Base-by-base conservation (phyloP, 192 early-diverging fungal genomes). In the Phycomyces nitens region DNA sequence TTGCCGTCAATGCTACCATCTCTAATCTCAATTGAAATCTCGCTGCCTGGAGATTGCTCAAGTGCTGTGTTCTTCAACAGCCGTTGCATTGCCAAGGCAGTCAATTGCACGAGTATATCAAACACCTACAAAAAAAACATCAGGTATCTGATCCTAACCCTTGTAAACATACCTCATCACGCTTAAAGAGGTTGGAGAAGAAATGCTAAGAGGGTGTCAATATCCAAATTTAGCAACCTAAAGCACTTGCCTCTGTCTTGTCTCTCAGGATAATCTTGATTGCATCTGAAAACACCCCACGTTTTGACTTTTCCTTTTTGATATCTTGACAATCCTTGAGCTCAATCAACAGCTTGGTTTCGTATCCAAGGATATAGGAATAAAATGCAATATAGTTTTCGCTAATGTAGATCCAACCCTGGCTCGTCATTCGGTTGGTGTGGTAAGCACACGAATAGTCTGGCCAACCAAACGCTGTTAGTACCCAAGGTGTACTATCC, bases 361-460 rank as follows among this genome's bases (percentile, higher is more conserved):
- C 97, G 5, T 87, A 82, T 1, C 94, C 94, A 41, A 99, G 83
- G 43, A 98, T 77, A 61, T 94, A 95, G 20, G 95, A 94, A 76
- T 99, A 93, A 69, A 98, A 99, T 80, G 91, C 92, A 23, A 96
- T 70, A 70, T 94, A 90, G 63, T 95, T 91, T 68, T 93, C 86
- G 54, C 91, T 93, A 44, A 99, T 84, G 66, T 99, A 99, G 74
- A 99, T 76, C 97, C 97, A 99, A 0, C 97, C 97, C 76, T 99
- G 97, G 71, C 89, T 90, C 52, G 89, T 81, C 68, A 95, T 84
- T 64, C 84, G 74, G 53, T 80, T 84, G 23, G 82, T 81, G 52
- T 93, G 84, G 62, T 93, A 94, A 3, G 92, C 88, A 64, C 93
- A 95, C 11, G 94, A 93, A 77, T 99, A 99, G 73, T 85, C 88